A percentile compares a stretch with the other conserved stretches of the same genome.
These are phyloP conservation scores for Apiotrichum gamsii DNA, from an alignment of 1,284 basidiomycete species.

Conservation along the genomic window DNA sequence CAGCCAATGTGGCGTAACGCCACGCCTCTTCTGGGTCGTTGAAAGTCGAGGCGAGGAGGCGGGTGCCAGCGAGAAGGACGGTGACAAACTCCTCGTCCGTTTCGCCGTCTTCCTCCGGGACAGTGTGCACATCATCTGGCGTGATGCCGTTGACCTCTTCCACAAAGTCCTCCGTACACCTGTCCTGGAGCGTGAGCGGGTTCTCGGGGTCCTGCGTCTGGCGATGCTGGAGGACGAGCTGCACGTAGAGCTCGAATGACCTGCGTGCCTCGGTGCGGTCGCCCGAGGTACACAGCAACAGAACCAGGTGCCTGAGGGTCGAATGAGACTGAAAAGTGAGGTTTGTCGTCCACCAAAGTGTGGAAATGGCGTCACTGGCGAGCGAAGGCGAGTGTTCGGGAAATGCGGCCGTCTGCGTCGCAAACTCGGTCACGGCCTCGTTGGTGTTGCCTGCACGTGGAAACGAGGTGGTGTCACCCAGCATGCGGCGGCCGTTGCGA, in stretches of 20 bases:
- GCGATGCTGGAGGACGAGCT: slow-evolving; percentile 70
- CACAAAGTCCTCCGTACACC: slow-evolving; percentile 23
- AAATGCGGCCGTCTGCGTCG: slow-evolving; percentile 69
- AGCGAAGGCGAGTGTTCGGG: slow-evolving; percentile 58
- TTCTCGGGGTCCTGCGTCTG: slow-evolving; percentile 54
- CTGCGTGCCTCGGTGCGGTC: slow-evolving; percentile 64
- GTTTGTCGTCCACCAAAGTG: slow-evolving; percentile 84
- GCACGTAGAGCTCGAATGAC: slow-evolving; percentile 72
- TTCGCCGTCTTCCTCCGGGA: slow-evolving; percentile 29
- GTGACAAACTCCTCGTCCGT: slow-evolving; percentile 69
- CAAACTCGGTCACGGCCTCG: slow-evolving; percentile 70
- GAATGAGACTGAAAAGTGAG: slow-evolving; percentile 85
- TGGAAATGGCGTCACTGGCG: slow-evolving; percentile 47
- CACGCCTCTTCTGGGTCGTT: slow-evolving; percentile 43
- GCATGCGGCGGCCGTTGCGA: slow-evolving; percentile 61
- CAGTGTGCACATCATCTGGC: slow-evolving; percentile 15
- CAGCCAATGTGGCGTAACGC: slow-evolving; percentile 41
- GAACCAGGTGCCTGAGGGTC: slow-evolving; percentile 73
- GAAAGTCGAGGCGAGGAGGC: slow-evolving; percentile 58
- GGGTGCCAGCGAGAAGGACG: slow-evolving; percentile 63
- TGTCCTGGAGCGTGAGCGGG: slow-evolving; percentile 40
- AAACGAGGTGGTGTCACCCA: slow-evolving; percentile 65
- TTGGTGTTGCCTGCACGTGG: slow-evolving; percentile 81
- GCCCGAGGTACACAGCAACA: slow-evolving; percentile 60
- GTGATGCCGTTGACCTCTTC: slow-evolving; percentile 13